These are phyloP conservation scores for Punica granatum DNA, from an alignment of 345 rosid species.

Conservation along the genomic window DNA sequence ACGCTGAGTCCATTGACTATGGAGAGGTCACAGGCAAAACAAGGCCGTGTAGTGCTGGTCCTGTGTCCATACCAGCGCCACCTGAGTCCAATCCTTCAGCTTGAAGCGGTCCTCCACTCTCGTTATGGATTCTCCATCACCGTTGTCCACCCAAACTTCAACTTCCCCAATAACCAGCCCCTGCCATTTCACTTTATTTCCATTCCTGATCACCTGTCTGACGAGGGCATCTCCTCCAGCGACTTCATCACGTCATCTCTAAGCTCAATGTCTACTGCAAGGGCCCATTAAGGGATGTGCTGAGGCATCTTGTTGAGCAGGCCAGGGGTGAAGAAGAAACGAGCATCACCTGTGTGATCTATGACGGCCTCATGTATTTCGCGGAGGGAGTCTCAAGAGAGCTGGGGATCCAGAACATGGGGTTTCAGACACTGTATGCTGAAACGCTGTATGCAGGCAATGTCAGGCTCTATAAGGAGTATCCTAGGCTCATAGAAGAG, in stretches of 20 bases:
- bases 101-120: constrained; percentile 24
- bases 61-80: constrained; percentile 29
- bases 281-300: constrained; percentile 6
- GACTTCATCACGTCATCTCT: not conserved
- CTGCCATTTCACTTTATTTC: constrained; percentile 17
- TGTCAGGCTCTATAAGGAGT: constrained; percentile 3
- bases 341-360: constrained; percentile 15
- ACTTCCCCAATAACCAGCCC: constrained; percentile 16
- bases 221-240: not conserved
- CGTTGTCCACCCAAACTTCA: constrained; percentile 24
- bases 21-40: not conserved
- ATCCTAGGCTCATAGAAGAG: constrained; percentile 9
- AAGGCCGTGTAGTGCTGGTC: constrained; percentile 24
- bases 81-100: constrained; percentile 32
- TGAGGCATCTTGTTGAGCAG: not conserved
- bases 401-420: constrained; percentile 18
- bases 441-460: constrained; percentile 18
- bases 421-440: no score
- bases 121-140: constrained; percentile 24
- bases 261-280: constrained; percentile 17
- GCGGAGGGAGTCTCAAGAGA: constrained; percentile 17
- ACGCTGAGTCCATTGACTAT: no score
- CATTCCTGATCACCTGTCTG: constrained; percentile 10
- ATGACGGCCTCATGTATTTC: constrained; percentile 23
- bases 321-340: not conserved